Evolutionary conservation across 371 early-diverging fungal genomes (phyloP), one percentile per base, ranked within the genome.

Genomic region (Saksenaea vasiformis): DNA sequence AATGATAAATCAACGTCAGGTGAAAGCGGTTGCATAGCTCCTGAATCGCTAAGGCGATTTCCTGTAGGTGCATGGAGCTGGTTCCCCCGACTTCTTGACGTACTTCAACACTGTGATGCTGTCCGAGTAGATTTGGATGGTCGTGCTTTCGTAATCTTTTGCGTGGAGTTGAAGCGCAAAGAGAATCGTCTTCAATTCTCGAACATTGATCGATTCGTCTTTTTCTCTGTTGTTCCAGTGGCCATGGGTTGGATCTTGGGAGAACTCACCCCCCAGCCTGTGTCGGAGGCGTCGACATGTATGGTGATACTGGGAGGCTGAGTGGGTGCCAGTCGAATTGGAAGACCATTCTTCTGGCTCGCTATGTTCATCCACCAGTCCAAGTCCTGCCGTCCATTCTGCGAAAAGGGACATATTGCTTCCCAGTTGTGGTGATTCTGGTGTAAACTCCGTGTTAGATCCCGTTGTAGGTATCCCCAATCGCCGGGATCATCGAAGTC

Each of bases 71-170:
- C 1, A 53, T 2, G 28, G 69, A 73, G 1, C 65, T 54, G 13
- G 65, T 65, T 19, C 69, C 67, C 67, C 72, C 1, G 66, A 51
- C 34, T 67, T 66, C 8, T 31, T 55, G 0, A 35, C 57, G 44
- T 72, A 72, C 44, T 69, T 69, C 14, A 72, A 26, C 1, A 62
- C 69, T 38, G 73, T 72, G 27, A 41, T 68, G 60, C 62, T 72
- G 69, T 72, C 73, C 0, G 54, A 35, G 13, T 41, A 60, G 1
- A 72, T 63, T 37, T 58, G 35, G 15, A 68, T 67, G 14, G 62
- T 58, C 4, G 39, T 61, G 8, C 56, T 37, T 57, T 14, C 5
- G 62, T 28, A 58, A 35, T 35, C 66, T 63, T 56, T 57, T 34
- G 34, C 60, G 53, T 73, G 62, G 4, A 37, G 59, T 53, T 36